Percentiles rank a stretch among this genome's conserved stretches.
Evolutionary conservation across 2,329 filamentous ascomycete genomes (phyloP).

Genomic region (Neodidymelliopsis sp.): DNA sequence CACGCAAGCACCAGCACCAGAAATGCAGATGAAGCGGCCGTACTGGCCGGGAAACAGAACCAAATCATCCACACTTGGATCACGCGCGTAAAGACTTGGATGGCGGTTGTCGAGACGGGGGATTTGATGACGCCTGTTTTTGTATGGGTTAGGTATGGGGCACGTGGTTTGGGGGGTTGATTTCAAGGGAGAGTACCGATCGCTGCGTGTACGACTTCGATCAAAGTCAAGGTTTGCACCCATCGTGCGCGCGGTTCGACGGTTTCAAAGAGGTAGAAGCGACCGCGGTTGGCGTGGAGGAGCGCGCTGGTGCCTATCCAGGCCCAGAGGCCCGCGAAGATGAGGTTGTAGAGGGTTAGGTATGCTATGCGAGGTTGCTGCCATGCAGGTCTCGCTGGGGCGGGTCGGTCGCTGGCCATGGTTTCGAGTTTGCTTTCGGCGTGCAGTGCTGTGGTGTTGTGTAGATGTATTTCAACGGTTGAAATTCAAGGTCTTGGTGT

Average conservation of each 20-base stretch:
- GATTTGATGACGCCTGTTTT: slow-evolving; percentile 33
- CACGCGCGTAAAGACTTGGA: slow-evolving; percentile 33
- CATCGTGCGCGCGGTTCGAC: slow-evolving; percentile 26
- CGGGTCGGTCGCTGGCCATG: too few relatives aligned
- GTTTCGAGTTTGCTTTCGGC: too few relatives aligned
- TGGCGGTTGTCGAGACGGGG: slow-evolving; percentile 31
- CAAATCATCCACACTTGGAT: slow-evolving; percentile 42
- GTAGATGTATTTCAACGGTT: neutral
- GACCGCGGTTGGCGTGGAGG: neutral
- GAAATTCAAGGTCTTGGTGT: slow-evolving; percentile 14
- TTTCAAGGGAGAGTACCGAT: slow-evolving; percentile 13
- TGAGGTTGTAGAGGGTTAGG: slow-evolving; percentile 31
- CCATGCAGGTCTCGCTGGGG: neutral
- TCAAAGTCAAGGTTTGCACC: slow-evolving; percentile 30
- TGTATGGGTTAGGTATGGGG: neutral
- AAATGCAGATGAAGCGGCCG: slow-evolving; percentile 27
- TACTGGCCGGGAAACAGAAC: slow-evolving; percentile 29
- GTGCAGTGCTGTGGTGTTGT: neutral
- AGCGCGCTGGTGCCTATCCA: slow-evolving; percentile 18
- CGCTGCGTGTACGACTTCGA: slow-evolving; percentile 33
- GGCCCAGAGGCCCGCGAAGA: slow-evolving; percentile 31
- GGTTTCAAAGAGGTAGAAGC: slow-evolving; percentile 18
- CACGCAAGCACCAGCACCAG: slow-evolving; percentile 31
- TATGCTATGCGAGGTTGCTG: slow-evolving; percentile 20
- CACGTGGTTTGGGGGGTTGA: too few relatives aligned